Evolutionary conservation across 352 stramenopile species (phyloP), one percentile per base, ranked within the genome.

Genomic region (Phytophthora ohioensis): DNA sequence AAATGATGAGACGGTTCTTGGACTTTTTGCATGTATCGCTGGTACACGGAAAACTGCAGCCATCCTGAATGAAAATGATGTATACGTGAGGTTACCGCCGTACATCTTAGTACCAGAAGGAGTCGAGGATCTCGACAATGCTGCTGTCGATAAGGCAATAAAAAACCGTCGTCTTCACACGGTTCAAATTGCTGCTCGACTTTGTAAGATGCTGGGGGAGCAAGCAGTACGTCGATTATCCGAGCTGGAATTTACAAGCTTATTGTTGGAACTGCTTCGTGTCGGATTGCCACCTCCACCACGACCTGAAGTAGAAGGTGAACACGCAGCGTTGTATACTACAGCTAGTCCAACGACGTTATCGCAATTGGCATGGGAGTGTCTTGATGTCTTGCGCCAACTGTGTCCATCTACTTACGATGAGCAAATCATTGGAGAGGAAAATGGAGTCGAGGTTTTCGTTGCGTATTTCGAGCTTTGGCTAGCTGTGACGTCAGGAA

Each of bases 51-150:
- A 78, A 52, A 75, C 90, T n/a, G 83, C 83, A 0, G 41, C 69
- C 4, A 82, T 91, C 34, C 46, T 92, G 1, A 76, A 87, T 21
- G 81, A 92, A 17, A 89, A 87, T 36, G 72, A 90, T 17, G 54
- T 91, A 12, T 88, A 81, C 34, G 59, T 60, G 3, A 62, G 75
- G 17, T 53, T 92, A 12, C 71, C 80, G 0, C 55, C 67, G 8
- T 92, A 92, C 17, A 38, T 90, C 35, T 63, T 43, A n/a, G 38
- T 58, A 36, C n/a, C 52, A 1, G 51, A 61, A 36, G 31, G 59
- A 15, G 36, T 4, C 17, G 57, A 57, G 34, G 41, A 46, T 27
- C 41, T 4, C 41, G 21, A n/a, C 15, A 27, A n/a, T 27, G 34
- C 69, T 5, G 30, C 74, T 13, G 17, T 39, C 9, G 15, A 39